Evolutionary conservation across 2,329 filamentous ascomycete genomes (phyloP).

Genomic region (Fusarium brachygibbosum): DNA sequence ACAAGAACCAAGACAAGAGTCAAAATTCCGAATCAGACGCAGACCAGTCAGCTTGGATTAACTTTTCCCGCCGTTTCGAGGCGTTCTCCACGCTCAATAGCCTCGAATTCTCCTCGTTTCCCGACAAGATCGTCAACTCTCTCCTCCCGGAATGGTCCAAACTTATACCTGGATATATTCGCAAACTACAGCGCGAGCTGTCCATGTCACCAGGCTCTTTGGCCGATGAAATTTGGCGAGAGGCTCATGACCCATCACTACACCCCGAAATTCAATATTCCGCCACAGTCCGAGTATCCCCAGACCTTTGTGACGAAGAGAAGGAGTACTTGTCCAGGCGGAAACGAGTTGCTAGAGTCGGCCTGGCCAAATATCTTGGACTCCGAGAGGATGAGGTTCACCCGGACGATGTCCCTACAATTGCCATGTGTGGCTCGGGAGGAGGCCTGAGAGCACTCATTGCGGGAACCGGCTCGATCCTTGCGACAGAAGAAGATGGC

Average conservation of each 20-base stretch:
- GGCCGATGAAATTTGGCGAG: constrained; percentile 92
- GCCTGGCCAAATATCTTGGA: constrained; percentile 84
- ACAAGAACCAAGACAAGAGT: constrained; percentile 36
- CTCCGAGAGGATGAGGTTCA: constrained; percentile 86
- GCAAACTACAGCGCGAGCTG: constrained; percentile 88
- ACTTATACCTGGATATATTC: constrained; percentile 78
- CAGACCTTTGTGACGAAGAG: constrained; percentile 86
- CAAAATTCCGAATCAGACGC: constrained; percentile 35
- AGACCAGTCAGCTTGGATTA: constrained; percentile 61
- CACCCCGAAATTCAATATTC: constrained; percentile 91
- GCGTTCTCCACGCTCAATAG: constrained; percentile 68
- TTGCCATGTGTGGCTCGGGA: constrained; percentile 94
- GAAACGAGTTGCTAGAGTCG: constrained; percentile 75
- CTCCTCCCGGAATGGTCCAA: constrained; percentile 88
- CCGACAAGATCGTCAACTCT: constrained; percentile 74
- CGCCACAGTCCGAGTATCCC: constrained; percentile 84
- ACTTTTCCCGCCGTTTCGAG: constrained; percentile 63
- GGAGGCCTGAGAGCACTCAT: constrained; percentile 91
- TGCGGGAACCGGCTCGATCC: constrained; percentile 87
- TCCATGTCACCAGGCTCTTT: constrained; percentile 90
- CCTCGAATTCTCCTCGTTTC: constrained; percentile 67
- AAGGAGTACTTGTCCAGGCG: constrained; percentile 78
- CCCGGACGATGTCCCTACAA: constrained; percentile 90
- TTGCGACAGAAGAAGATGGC: constrained; percentile 86
- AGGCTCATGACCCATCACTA: constrained; percentile 84